These are phyloP conservation scores for Solanum verrucosum DNA, from an alignment of 257 asterid genomes.

Conservation along the genomic window DNA sequence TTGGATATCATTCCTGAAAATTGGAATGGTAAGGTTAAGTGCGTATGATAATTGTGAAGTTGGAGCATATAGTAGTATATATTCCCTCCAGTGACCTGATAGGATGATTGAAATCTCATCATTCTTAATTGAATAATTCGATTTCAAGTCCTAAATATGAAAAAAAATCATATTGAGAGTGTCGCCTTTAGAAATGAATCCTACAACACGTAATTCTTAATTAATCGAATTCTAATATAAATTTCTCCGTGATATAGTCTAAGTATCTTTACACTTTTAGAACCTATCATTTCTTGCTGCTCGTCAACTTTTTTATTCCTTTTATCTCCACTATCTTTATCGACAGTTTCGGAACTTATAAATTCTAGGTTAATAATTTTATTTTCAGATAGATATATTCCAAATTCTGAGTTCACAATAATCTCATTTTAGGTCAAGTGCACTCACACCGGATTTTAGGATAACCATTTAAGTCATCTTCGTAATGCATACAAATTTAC, in stretches of 20 bases:
- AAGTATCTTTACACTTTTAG: not conserved
- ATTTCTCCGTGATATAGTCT: too few relatives aligned
- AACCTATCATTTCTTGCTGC: not conserved
- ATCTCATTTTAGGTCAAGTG: not conserved
- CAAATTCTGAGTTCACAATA: not conserved
- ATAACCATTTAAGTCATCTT: not conserved
- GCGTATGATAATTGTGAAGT: not conserved
- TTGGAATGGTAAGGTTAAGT: not conserved
- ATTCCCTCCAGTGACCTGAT: not conserved
- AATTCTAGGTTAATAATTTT: not conserved
- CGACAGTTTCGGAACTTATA: not conserved
- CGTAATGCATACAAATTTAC: not conserved
- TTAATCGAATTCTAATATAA: too few relatives aligned
- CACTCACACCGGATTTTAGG: not conserved
- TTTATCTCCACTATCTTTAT: not conserved
- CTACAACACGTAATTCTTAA: not conserved
- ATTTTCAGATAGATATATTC: not conserved
- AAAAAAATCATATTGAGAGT: too few relatives aligned
- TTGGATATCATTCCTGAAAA: not conserved
- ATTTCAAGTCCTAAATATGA: too few relatives aligned
- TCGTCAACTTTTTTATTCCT: not conserved
- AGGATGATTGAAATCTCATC: too few relatives aligned
- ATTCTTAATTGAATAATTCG: too few relatives aligned
- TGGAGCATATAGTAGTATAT: not conserved
- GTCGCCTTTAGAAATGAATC: not conserved